Percentiles rank a stretch among this genome's conserved stretches.
Conservation (phyloP, 2,329 filamentous ascomycete species). For the Dactylellina sp. region DNA sequence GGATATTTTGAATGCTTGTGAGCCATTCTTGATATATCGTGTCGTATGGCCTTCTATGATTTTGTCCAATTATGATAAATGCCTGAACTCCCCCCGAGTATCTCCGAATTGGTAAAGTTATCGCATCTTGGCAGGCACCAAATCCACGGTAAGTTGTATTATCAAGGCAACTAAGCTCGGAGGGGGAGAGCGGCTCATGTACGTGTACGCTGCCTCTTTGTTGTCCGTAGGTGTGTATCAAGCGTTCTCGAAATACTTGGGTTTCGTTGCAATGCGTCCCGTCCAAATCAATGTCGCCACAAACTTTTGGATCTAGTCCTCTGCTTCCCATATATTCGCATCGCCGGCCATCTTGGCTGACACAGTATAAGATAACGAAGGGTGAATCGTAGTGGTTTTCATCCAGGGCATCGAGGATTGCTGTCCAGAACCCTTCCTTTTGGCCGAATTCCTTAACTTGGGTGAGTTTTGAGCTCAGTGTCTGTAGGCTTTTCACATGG, state of each 20-base stretch:
- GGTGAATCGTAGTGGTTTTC: constrained; percentile 58
- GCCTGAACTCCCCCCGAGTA: constrained; percentile 75
- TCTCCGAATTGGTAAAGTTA: constrained; percentile 84
- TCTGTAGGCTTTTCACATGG: constrained; percentile 57
- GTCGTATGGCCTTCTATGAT: constrained; percentile 81
- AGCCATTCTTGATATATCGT: constrained; percentile 74
- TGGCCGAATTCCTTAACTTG: constrained; percentile 39
- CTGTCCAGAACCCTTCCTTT: constrained; percentile 55
- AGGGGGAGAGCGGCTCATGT: constrained; percentile 20
- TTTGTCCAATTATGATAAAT: constrained; percentile 82
- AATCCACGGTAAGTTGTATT: constrained; percentile 39
- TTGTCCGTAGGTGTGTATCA: constrained; percentile 47
- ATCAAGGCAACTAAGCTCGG: constrained; percentile 15
- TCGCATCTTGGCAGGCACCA: constrained; percentile 72
- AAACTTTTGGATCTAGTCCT: constrained; percentile 34
- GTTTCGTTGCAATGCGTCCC: not conserved
- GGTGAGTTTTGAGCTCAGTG: constrained; percentile 54
- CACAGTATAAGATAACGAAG: constrained; percentile 57
- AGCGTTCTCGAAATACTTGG: constrained; percentile 40
- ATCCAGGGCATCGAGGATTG: constrained; percentile 58
- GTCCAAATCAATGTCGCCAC: constrained; percentile 41
- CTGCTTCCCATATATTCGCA: constrained; percentile 49
- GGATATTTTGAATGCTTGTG: constrained; percentile 61
- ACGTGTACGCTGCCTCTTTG: constrained; percentile 21
- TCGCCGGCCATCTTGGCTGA: constrained; percentile 28